These are phyloP conservation scores for Fusarium sterilihyphosum DNA, from an alignment of 2,329 filamentous ascomycete genomes.

Conservation along the genomic window DNA sequence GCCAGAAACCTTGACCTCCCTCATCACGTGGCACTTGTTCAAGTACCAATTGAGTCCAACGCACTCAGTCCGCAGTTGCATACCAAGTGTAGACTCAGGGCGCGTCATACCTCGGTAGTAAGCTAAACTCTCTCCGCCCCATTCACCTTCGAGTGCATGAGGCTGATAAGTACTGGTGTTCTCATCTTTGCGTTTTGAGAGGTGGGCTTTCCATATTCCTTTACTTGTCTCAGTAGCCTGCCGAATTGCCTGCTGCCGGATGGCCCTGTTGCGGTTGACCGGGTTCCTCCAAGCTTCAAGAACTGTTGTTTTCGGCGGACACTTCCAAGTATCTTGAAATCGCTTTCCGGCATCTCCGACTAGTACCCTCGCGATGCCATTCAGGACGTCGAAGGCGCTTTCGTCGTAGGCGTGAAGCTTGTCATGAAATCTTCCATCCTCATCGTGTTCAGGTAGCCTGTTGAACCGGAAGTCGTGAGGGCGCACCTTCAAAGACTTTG, in stretches of 20 bases:
- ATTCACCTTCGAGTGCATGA: background rate
- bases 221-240: background rate
- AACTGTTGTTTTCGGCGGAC: background rate
- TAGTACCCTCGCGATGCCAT: background rate
- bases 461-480: background rate
- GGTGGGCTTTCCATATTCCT: background rate
- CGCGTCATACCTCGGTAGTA: background rate
- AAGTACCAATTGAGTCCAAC: background rate
- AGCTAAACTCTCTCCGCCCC: background rate
- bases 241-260: background rate
- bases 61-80: constrained; percentile 1
- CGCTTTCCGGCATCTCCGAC: background rate
- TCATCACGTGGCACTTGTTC: background rate
- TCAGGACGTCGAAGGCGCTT: background rate
- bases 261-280: background rate
- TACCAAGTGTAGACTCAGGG: background rate
- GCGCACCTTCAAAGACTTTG: background rate
- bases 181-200: background rate
- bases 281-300: background rate
- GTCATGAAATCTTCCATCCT: background rate
- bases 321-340: background rate
- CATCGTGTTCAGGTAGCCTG: background rate
- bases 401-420: background rate
- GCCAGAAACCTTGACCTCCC: background rate
- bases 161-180: background rate